A percentile compares a stretch with the other conserved stretches of the same genome.
phyloP scores from a whole-genome alignment of 805 yeast species.

The Kodamaea nitidulidarum region DNA sequence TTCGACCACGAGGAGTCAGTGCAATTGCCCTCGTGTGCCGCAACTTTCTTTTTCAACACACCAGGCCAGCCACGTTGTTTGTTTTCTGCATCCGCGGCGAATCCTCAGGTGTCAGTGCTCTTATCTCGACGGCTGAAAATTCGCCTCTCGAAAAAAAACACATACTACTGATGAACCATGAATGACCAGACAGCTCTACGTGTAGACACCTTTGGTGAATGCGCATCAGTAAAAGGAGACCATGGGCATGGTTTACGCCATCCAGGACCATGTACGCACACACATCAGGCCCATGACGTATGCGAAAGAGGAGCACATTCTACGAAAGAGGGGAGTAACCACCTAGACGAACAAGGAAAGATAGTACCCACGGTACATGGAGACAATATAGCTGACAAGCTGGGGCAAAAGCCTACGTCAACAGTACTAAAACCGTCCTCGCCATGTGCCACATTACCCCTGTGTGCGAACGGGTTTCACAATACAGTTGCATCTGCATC shows the following conservation, averaged over 20 bases:
- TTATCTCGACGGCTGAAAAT: constrained; percentile 2
- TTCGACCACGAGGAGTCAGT: neutral
- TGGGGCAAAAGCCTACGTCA: too few species aligned
- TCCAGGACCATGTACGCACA: neutral
- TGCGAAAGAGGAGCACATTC: too few species aligned
- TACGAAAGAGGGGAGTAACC: too few species aligned
- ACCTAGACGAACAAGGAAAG: too few species aligned
- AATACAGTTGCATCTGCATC: too few species aligned
- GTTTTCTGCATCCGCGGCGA: neutral
- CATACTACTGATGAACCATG: constrained; percentile 3
- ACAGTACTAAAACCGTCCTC: too few species aligned
- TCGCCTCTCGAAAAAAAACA: constrained; percentile 2
- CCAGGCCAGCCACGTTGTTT: constrained; percentile 6
- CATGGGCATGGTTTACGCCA: neutral
- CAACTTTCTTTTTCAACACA: neutral
- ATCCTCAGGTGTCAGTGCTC: neutral
- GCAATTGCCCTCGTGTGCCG: neutral
- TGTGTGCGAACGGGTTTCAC: too few species aligned
- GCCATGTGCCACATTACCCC: too few species aligned
- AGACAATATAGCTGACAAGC: too few species aligned
- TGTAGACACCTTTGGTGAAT: neutral
- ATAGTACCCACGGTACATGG: too few species aligned
- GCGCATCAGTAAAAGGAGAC: neutral
- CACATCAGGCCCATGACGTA: neutral
- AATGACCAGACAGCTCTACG: constrained; percentile 1